Base-by-base conservation (phyloP, 2,329 filamentous ascomycete species). In the Claviceps arundinis region DNA sequence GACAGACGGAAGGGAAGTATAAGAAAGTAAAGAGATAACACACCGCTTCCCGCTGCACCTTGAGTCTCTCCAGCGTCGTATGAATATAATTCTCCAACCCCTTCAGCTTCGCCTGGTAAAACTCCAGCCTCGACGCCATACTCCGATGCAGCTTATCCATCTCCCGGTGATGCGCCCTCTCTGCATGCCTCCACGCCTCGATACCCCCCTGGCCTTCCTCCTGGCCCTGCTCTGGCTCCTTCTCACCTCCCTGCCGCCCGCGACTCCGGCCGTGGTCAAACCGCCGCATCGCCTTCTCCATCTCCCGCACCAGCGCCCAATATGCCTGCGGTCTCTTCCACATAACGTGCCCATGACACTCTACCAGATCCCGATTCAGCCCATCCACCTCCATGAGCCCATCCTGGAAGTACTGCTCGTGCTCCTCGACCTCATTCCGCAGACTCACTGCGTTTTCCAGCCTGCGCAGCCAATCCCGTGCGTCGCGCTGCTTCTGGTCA, bases 271-370 rank as follows among this genome's bases (percentile, higher is more conserved):
- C 30, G 4, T 59, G 53, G 56, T 62, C 65, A 57, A 77, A 79
- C 38, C 62, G 62, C 6, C 60, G 61, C 72, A 81, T 73, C 24
- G 72, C 72, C 50, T 62, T 63, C 54, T 72, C 67, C 60, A 81
- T 71, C 57, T 75, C 72, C 37, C 63, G 64, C 50, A 74, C 66
- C 50, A 80, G 74, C 50, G 76, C 74, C 61, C 73, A 64, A 59
- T 81, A 83, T 1, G 80, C 78, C 63, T 80, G 76, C 1, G 80
- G 80, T 37, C 79, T 69, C 64, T 81, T 81, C 78, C 78, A 82
- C 56, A 82, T 68, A 34, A 81, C 78, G 58, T 79, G 77, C 0
- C 74, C 73, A 60, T 82, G 78, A 57, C 80, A 83, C 65, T 83
- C 80, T 55, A 82, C 79, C 45, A 83, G 68, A 59, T 82, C 78